A percentile compares a stretch with the other conserved stretches of the same genome.
Evolutionary conservation across 169 alveolate genomes (phyloP).

Genomic region (Cryptosporidium tyzzeri): DNA sequence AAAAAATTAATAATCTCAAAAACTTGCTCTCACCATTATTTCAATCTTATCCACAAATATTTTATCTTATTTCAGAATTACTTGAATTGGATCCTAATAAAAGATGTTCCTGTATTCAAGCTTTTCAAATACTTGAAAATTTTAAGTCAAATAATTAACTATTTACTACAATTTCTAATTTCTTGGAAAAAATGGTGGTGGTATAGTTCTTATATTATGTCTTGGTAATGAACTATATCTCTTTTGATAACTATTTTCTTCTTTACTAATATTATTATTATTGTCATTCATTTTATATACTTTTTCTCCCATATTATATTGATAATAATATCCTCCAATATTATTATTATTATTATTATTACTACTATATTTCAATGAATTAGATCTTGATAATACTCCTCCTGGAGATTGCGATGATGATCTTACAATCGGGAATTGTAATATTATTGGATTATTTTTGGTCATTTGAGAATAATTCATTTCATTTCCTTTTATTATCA

Average conservation of each 20-base stretch:
- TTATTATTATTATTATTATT: not conserved
- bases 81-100: slow-evolving; percentile 60
- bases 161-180: not conserved
- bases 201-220: slow-evolving; percentile 46
- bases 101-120: slow-evolving; percentile 63
- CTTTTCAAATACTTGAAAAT: slow-evolving; percentile 13
- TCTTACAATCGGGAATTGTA: not conserved
- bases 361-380: slow-evolving; percentile 22
- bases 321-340: slow-evolving; percentile 33
- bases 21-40: slow-evolving; percentile 23
- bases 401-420: slow-evolving; percentile 17
- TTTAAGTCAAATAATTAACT: too few relatives aligned
- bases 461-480: slow-evolving; percentile 10
- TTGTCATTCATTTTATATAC: not conserved
- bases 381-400: slow-evolving; percentile 50
- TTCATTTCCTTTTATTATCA: not conserved
- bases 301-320: slow-evolving; percentile 10
- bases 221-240: slow-evolving; percentile 56
- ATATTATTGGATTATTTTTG: slow-evolving; percentile 9
- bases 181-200: slow-evolving; percentile 74
- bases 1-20: slow-evolving; percentile 32
- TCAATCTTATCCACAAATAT: slow-evolving; percentile 48
- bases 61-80: slow-evolving; percentile 48
- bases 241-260: slow-evolving; percentile 6
- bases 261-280: not conserved